Base-by-base conservation (phyloP, 75 land plant genomes). In the Pinus albicaulis region DNA sequence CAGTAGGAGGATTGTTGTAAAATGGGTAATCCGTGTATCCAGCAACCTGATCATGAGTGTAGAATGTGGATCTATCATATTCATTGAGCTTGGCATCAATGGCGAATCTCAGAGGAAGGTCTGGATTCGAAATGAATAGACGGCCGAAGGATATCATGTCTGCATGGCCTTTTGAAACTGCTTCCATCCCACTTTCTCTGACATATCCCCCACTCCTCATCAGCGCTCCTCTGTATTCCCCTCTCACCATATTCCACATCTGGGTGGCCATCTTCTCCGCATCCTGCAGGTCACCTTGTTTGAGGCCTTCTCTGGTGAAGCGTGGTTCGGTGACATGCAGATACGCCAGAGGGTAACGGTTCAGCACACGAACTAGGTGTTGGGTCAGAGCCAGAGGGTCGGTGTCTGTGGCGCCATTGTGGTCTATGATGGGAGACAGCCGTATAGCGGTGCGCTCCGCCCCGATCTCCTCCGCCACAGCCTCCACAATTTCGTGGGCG, bases 11-110 rank as follows among this genome's bases (percentile, higher is more conserved):
- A 22, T 64, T 23, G 16, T 13, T 64, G 2, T 84, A 70, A 57
- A 79, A 87, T 3, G 91, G 93, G 55, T 93, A 93, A 76, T 93
- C 95, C 3, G 92, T 88, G 78, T 90, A 93, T 0, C 92, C 95
- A 2, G 81, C 81, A 41, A 83, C 86, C 53, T 85, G 95, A 74
- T 90, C 89, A 3, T 90, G 95, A 0, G 91, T 86, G 69, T 88
- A 93, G 59, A 90, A 93, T 0, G 91, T 90, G 26, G 87, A 80
- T 77, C 95, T 69, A 11, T 82, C 84, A 44, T 88, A 90, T 60
- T 69, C 77, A 58, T 75, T 88, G 63, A 93, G 76, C 3, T 73
- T 73, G n/a, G 89, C 87, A 24, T 77, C 82, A 4, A 74, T 34
- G 60, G 76, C 81, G n/a, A 93, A 82, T 74, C 95, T 80, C 56